phyloP scores from a whole-genome alignment of 2,329 filamentous ascomycete species.

The Alternaria tenuissima region DNA sequence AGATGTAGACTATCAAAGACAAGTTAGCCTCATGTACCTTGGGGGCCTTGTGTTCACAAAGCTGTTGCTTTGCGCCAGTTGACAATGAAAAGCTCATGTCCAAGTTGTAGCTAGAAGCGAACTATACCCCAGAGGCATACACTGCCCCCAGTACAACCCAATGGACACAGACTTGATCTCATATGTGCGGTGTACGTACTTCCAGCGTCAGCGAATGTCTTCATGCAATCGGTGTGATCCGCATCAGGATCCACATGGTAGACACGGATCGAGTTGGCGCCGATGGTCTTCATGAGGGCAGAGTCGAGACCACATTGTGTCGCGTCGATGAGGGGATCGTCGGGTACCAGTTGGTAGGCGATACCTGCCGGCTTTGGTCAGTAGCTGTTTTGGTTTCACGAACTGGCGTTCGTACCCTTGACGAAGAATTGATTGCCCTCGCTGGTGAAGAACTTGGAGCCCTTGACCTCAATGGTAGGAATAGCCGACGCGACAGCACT shows the following conservation, averaged over 20 bases:
- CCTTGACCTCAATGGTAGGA: constrained; percentile 67
- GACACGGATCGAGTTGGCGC: constrained; percentile 84
- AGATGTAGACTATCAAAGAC: constrained; percentile 74
- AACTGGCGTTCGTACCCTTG: constrained; percentile 66
- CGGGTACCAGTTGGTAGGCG: constrained; percentile 71
- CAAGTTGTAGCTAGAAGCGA: neutral
- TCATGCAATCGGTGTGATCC: constrained; percentile 83
- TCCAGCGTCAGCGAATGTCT: constrained; percentile 72
- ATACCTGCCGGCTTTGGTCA: constrained; percentile 64
- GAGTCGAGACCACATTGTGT: constrained; percentile 81
- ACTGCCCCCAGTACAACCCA: neutral
- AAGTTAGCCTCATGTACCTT: neutral
- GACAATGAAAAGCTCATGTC: neutral
- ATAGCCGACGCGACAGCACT: constrained; percentile 55
- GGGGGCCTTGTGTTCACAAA: neutral
- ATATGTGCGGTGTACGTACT: constrained; percentile 14
- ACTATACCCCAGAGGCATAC: neutral
- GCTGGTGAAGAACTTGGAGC: constrained; percentile 85
- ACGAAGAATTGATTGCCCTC: constrained; percentile 85
- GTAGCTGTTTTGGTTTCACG: neutral
- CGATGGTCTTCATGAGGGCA: constrained; percentile 78
- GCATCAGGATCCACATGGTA: constrained; percentile 81
- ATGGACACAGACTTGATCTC: neutral
- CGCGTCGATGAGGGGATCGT: constrained; percentile 79
- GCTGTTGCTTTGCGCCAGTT: neutral